Percentiles rank a stretch among this genome's conserved stretches.
phyloP scores from a whole-genome alignment of 2,329 filamentous ascomycete species.

The Pyricularia sp. region DNA sequence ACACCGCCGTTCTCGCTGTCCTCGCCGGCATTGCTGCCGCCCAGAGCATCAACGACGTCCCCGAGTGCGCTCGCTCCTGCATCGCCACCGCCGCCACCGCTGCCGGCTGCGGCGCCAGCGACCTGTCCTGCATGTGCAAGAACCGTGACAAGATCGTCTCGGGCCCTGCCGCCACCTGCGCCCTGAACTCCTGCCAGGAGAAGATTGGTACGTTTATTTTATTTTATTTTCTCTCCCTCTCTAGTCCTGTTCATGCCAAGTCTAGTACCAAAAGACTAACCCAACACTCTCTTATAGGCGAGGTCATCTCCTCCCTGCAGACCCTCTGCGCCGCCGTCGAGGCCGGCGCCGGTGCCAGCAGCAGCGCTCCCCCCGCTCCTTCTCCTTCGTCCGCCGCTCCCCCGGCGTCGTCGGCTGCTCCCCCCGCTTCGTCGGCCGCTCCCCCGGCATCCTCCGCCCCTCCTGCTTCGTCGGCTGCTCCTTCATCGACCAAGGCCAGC shows the following conservation, averaged over 20 bases:
- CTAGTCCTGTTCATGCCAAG: constrained; percentile 6
- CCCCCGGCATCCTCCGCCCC: constrained; percentile 2
- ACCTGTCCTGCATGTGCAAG: constrained; percentile 16
- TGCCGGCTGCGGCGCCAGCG: constrained; percentile 11
- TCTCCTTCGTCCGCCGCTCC: not conserved
- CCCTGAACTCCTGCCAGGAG: constrained; percentile 13
- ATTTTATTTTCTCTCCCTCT: not conserved
- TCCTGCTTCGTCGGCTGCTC: constrained; percentile 6
- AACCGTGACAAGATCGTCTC: constrained; percentile 12
- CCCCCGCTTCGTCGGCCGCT: constrained; percentile 4
- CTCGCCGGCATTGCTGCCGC: constrained; percentile 12
- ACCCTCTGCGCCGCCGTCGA: constrained; percentile 51
- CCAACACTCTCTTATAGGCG: constrained; percentile 5
- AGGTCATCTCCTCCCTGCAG: constrained; percentile 33
- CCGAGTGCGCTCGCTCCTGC: constrained; percentile 15
- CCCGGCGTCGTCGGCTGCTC: constrained; percentile 6
- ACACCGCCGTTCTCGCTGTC: constrained; percentile 12
- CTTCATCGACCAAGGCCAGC: not conserved
- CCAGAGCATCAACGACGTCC: constrained; percentile 15
- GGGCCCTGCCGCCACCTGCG: constrained; percentile 13
- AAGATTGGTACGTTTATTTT: constrained; percentile 15
- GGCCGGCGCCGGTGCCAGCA: constrained; percentile 24
- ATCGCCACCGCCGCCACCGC: constrained; percentile 12
- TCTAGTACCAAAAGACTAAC: not conserved
- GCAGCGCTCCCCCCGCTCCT: constrained; percentile 3